These are phyloP conservation scores for Ricinus communis DNA, from an alignment of 345 rosid species.

Conservation along the genomic window DNA sequence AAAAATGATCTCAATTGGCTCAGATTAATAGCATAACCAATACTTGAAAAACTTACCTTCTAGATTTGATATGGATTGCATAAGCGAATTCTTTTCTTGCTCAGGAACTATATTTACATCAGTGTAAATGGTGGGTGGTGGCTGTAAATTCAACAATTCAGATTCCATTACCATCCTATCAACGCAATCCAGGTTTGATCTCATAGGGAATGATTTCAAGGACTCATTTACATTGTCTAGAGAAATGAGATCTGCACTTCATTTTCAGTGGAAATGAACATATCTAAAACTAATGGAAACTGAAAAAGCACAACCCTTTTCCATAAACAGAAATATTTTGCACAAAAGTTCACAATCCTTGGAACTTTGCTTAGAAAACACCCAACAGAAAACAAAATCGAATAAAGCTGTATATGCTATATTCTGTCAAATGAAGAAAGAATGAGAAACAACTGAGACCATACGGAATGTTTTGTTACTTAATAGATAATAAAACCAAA, in stretches of 20 bases:
- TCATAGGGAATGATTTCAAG: conserved; percentile 33
- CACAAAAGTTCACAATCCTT: neutral
- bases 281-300: conserved; percentile 8
- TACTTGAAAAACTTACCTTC: conserved; percentile 47
- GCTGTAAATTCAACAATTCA: conserved; percentile 47
- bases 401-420: neutral
- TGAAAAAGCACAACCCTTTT: conserved; percentile 24
- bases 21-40: neutral
- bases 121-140: conserved; percentile 40
- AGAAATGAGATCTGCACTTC: conserved; percentile 39
- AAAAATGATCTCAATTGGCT: neutral
- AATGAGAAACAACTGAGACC: neutral
- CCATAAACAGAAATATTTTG: conserved; percentile 11
- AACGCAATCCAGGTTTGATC: conserved; percentile 28
- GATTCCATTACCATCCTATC: conserved; percentile 32
- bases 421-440: neutral
- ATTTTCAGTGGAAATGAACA: conserved; percentile 37
- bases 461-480: neutral
- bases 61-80: conserved; percentile 48
- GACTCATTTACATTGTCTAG: conserved; percentile 26
- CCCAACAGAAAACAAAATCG: too few species aligned
- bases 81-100: conserved; percentile 64
- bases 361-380: conserved; percentile 8
- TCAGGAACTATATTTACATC: conserved; percentile 82
- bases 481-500: too few species aligned